Base-by-base conservation (phyloP, 768 basidiomycete species). In the Fibroporia radiculosa region DNA sequence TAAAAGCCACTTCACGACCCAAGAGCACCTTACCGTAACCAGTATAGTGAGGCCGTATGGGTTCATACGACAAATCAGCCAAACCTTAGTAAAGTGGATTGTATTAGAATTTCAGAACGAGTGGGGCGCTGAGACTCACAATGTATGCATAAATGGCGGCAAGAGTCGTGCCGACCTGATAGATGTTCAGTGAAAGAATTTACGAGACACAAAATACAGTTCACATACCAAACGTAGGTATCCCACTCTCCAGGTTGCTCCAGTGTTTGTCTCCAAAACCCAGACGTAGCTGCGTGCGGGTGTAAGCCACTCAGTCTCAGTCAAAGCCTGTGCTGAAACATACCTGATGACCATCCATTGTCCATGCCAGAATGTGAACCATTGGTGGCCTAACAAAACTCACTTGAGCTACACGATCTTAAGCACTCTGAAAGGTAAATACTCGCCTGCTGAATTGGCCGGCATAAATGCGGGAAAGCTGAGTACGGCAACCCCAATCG, bases 181-280 rank as follows among this genome's bases (percentile, higher is more conserved):
- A 24, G 18, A 38, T 38, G 4, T 13, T 7, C 18, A 36, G 6
- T 8, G 34, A 16, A 8, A 36, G 6, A 16, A 8, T 6, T 14
- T 7, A 36, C 16, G 34, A 6, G 20, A 20, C n/a, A 11, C 11
- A 26, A 18, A 24, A 41, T 5, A 16, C 11, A n/a, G 26, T 4
- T 27, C 10, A 49, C 63, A 50, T 43, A 71, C 73, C 25, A 72
- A 51, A 44, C 73, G 67, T 24, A 74, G 56, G 48, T 70, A 71
- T 6, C 66, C 68, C 4, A 70, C 64, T 33, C 72, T 59, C 66
- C 70, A 73, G 6, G 73, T 74, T 31, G 73, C 72, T n/a, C 72
- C 74, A 1, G 69, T 72, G 47, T 70, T 75, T 6, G 72, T 72
- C 51, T 73, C 72, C 25, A 74, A 58, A 4, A 75, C 72, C 71